These are phyloP conservation scores for Cajanus cajan DNA, from an alignment of 306 rosid species.

Conservation along the genomic window DNA sequence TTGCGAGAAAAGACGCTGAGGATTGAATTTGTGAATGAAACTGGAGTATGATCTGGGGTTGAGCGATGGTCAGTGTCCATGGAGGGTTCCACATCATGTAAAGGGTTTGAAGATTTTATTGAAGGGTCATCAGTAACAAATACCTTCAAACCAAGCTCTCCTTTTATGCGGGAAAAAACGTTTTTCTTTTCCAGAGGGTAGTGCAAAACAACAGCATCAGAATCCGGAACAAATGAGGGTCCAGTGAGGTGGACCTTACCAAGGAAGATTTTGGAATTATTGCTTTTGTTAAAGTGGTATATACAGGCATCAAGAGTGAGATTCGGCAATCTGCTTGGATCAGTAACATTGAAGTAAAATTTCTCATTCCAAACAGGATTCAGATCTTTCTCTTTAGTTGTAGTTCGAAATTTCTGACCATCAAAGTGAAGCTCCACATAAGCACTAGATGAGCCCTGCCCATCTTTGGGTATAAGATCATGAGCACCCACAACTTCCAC, in stretches of 20 bases:
- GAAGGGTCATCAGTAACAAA: constrained; percentile 86
- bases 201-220: constrained; percentile 83
- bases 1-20: constrained; percentile 51
- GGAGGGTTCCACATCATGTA: constrained; percentile 58
- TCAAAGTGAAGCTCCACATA: constrained; percentile 88
- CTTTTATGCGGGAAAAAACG: constrained; percentile 62
- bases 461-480: constrained; percentile 88
- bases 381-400: constrained; percentile 72
- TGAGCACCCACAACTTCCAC: constrained; percentile 85
- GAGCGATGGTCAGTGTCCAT: constrained; percentile 34
- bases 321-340: constrained; percentile 51
- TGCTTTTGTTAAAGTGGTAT: constrained; percentile 47
- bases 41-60: constrained; percentile 37
- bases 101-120: constrained; percentile 54
- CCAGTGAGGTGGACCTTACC: constrained; percentile 81
- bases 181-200: constrained; percentile 78
- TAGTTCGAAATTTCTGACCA: constrained; percentile 63
- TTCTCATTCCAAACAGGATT: constrained; percentile 89
- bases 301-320: constrained; percentile 64
- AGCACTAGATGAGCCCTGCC: constrained; percentile 60
- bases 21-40: constrained; percentile 37
- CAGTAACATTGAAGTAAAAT: constrained; percentile 74
- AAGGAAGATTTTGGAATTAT: constrained; percentile 50
- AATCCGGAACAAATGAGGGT: constrained; percentile 77
- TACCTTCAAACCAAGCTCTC: constrained; percentile 95